Percentiles rank a stretch among this genome's conserved stretches.
These are phyloP conservation scores for Sporothrix humicola DNA, from an alignment of 2,329 filamentous ascomycete genomes.

Conservation along the genomic window DNA sequence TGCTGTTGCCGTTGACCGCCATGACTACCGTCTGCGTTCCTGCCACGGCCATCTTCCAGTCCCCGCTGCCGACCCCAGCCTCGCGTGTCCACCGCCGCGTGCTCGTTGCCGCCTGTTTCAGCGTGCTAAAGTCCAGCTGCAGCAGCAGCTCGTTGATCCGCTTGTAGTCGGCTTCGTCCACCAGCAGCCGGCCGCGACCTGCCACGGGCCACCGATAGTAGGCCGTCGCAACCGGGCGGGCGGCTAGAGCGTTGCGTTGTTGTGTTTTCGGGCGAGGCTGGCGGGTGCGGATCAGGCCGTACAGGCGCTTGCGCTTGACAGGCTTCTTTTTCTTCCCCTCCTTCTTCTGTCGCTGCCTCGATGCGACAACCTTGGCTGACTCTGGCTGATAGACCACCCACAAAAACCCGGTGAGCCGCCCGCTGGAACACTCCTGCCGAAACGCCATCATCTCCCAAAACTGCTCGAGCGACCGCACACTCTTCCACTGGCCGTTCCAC, in stretches of 20 bases:
- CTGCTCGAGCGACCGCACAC: conserved; percentile 80
- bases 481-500: conserved; percentile 74
- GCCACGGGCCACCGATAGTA: conserved; percentile 70
- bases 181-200: conserved; percentile 67
- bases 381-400: conserved; percentile 82
- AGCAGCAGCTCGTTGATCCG: conserved; percentile 72
- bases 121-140: conserved; percentile 73
- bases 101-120: conserved; percentile 66
- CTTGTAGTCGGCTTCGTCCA: conserved; percentile 69
- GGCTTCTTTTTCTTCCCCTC: not conserved
- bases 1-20: not conserved
- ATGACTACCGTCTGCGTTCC: conserved; percentile 50
- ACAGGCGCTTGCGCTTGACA: conserved; percentile 56
- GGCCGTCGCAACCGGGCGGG: conserved; percentile 56
- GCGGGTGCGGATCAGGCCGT: conserved; percentile 67
- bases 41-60: conserved; percentile 59
- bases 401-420: conserved; percentile 88
- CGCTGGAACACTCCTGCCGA: conserved; percentile 92
- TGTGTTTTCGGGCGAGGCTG: conserved; percentile 69
- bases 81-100: conserved; percentile 74
- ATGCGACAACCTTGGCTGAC: not conserved
- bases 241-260: conserved; percentile 56
- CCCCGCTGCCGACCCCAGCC: conserved; percentile 58
- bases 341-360: not conserved
- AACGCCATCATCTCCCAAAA: conserved; percentile 99